Conservation (phyloP, 306 rosid genomes). For the Castanospermum australe region DNA sequence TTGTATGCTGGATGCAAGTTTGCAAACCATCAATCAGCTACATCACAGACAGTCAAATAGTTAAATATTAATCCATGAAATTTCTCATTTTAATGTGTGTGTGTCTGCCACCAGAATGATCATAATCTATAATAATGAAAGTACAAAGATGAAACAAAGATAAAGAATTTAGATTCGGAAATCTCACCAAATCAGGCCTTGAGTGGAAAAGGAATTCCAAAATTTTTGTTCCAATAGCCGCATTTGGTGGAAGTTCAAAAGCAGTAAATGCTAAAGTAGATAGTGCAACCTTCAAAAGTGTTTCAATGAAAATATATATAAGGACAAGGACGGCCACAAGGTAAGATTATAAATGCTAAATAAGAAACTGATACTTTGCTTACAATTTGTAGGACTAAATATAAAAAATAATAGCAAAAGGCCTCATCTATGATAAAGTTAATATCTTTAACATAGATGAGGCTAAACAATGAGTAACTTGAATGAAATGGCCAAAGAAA, state of each 20-base stretch:
- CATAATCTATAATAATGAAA: not conserved
- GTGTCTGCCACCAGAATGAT: not conserved
- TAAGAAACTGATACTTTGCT: not conserved
- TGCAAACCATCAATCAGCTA: conserved; percentile 4
- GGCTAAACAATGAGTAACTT: conserved; percentile 1
- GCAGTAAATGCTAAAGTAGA: conserved; percentile 97
- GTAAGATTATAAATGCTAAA: conserved; percentile 2
- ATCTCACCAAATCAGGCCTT: conserved; percentile 89
- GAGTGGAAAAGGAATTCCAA: conserved; percentile 92
- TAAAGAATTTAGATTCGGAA: conserved; percentile 2
- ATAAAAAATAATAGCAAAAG: conserved; percentile 20
- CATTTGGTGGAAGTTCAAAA: conserved; percentile 98
- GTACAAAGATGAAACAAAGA: not conserved
- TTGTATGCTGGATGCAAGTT: not conserved
- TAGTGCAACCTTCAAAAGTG: conserved; percentile 72
- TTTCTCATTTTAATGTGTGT: not conserved
- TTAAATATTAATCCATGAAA: not conserved
- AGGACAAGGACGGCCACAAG: not conserved
- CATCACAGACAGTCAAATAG: not conserved
- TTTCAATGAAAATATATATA: conserved; percentile 11
- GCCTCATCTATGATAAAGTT: not conserved
- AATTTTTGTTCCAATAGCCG: conserved; percentile 87
- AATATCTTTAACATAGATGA: not conserved
- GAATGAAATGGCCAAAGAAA: conserved; percentile 8
- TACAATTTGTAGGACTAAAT: not conserved